Percentiles rank a stretch among this genome's conserved stretches.
Conservation (phyloP, 257 asterid species). For the Rhazya stricta region DNA sequence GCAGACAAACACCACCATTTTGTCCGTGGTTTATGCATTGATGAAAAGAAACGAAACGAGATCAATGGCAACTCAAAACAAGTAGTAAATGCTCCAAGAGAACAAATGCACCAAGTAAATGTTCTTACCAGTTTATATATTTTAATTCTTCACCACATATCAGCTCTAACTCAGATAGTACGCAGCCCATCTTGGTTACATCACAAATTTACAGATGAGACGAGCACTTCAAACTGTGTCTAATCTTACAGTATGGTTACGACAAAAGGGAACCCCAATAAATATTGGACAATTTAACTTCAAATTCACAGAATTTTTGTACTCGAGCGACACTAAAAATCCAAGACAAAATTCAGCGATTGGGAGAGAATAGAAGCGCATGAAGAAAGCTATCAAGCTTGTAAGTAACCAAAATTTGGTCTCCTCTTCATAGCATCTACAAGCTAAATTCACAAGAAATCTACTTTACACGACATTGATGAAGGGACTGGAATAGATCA, state of each 20-base stretch:
- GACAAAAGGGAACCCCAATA: background rate
- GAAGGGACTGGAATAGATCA: background rate
- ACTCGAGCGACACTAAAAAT: background rate
- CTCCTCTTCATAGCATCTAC: slow-evolving; percentile 33
- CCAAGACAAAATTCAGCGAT: background rate
- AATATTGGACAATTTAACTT: background rate
- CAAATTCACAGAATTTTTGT: background rate
- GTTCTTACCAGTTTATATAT: too few relatives aligned
- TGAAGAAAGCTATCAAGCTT: slow-evolving; percentile 16
- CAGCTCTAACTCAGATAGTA: too few relatives aligned
- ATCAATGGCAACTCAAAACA: too few relatives aligned
- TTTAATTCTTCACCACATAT: too few relatives aligned
- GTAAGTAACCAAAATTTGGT: slow-evolving; percentile 24
- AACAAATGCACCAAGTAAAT: too few relatives aligned
- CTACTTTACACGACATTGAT: slow-evolving; percentile 31
- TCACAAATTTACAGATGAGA: background rate
- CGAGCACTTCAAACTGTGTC: background rate
- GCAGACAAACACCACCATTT: too few relatives aligned
- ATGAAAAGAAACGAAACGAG: too few relatives aligned
- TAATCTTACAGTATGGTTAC: background rate
- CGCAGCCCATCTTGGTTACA: too few relatives aligned
- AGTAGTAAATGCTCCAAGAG: too few relatives aligned
- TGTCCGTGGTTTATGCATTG: too few relatives aligned
- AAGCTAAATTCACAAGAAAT: slow-evolving; percentile 27
- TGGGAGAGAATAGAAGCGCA: slow-evolving; percentile 2